Evolutionary conservation across 495 filamentous ascomycete species (phyloP).

Genomic region (Penicillium maclennaniae): DNA sequence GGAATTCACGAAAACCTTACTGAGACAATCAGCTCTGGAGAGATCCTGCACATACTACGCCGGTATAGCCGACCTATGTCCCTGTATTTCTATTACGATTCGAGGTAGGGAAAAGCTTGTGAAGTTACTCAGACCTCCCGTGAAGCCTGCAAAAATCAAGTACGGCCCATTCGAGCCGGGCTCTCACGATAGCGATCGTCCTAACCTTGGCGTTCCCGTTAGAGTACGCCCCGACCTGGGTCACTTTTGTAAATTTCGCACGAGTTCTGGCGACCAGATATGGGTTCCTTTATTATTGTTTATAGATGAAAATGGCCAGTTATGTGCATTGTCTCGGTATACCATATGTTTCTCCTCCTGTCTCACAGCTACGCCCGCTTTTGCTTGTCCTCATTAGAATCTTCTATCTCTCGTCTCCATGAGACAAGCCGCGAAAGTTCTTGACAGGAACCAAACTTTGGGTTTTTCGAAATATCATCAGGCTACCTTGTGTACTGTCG

Average conservation of each 20-base stretch:
- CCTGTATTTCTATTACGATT: constrained; percentile 12
- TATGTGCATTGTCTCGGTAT: constrained; percentile 1
- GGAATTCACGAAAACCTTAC: constrained; percentile 8
- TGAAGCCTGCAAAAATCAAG: not conserved
- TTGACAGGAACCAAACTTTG: constrained; percentile 1
- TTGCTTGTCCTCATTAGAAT: constrained; percentile 15
- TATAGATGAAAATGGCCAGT: constrained; percentile 2
- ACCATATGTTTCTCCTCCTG: constrained; percentile 3
- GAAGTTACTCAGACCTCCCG: constrained; percentile 10
- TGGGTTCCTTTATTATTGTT: constrained; percentile 4
- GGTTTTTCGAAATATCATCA: constrained; percentile 5
- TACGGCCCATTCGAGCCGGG: constrained; percentile 7
- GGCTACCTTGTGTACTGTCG: constrained; percentile 2
- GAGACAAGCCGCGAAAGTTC: constrained; percentile 1
- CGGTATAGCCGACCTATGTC: constrained; percentile 17
- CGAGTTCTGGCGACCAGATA: not conserved
- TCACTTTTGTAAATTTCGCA: constrained; percentile 4
- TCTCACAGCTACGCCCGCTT: constrained; percentile 4
- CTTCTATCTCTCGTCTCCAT: constrained; percentile 4
- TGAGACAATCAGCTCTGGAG: not conserved
- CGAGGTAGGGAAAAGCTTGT: constrained; percentile 8
- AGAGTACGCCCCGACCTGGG: not conserved
- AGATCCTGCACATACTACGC: constrained; percentile 9
- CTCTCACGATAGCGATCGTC: not conserved
- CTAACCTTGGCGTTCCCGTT: not conserved